Conservation (phyloP, 306 rosid genomes). For the Lathyrus tuberosus region DNA sequence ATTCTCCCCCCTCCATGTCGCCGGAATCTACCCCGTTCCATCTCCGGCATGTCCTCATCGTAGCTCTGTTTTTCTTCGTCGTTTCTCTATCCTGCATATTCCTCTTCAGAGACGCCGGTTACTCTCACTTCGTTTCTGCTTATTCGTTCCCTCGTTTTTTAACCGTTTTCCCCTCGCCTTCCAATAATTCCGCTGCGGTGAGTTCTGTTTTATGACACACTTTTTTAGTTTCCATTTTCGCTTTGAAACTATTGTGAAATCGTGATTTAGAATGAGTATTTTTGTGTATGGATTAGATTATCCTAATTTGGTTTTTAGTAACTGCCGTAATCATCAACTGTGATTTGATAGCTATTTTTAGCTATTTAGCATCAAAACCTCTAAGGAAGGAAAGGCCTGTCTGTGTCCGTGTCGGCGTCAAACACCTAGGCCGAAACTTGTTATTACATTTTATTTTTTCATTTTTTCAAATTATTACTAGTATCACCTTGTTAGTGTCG, state of each 20-base stretch:
- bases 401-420: too few species aligned
- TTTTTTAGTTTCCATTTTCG: neutral
- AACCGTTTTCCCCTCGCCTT: slow-evolving; percentile 31
- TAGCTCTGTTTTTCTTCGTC: slow-evolving; percentile 47
- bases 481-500: too few species aligned
- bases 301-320: slow-evolving; percentile 6
- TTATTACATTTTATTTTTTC: too few species aligned
- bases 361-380: neutral
- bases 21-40: slow-evolving; percentile 34
- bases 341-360: neutral
- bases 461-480: too few species aligned
- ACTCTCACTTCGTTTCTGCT: slow-evolving; percentile 48
- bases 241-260: neutral
- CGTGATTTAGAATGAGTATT: slow-evolving; percentile 12
- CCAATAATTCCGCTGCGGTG: slow-evolving; percentile 45
- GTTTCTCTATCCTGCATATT: slow-evolving; percentile 55
- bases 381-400: too few species aligned
- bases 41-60: slow-evolving; percentile 35
- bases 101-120: slow-evolving; percentile 46
- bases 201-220: slow-evolving; percentile 26
- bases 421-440: too few species aligned
- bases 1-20: slow-evolving; percentile 29
- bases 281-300: neutral
- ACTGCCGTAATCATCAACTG: neutral
- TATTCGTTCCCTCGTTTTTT: slow-evolving; percentile 23